Evolutionary conservation across 768 basidiomycete genomes (phyloP).

Genomic region (Cystofilobasidium macerans): DNA sequence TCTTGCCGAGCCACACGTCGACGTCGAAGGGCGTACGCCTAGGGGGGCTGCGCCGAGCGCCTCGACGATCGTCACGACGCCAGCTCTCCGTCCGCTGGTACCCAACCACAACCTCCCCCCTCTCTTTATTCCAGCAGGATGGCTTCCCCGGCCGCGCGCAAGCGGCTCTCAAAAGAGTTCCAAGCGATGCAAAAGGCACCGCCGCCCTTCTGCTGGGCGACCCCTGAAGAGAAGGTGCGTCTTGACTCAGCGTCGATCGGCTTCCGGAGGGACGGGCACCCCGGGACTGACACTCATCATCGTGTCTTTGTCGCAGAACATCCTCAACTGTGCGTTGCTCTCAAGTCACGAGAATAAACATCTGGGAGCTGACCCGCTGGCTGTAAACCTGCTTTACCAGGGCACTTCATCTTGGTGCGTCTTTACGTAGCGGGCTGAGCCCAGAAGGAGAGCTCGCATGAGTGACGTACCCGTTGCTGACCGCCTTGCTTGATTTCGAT

Average conservation of each 20-base stretch:
- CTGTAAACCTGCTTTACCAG: conserved; percentile 40
- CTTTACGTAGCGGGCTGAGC: background rate
- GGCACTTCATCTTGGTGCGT: conserved; percentile 85
- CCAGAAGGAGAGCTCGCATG: background rate
- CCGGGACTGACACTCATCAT: no score
- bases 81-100: no score
- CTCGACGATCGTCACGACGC: no score
- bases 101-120: no score
- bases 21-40: no score
- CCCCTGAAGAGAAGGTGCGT: conserved; percentile 69
- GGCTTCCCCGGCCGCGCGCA: conserved; percentile 78
- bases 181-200: conserved; percentile 83
- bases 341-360: background rate
- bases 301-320: conserved; percentile 52
- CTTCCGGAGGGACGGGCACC: no score
- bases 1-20: no score
- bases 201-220: conserved; percentile 91
- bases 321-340: conserved; percentile 69
- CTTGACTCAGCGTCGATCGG: background rate
- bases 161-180: conserved; percentile 83
- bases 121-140: conserved; percentile 38
- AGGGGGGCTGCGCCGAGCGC: no score
- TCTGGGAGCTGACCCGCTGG: no score
- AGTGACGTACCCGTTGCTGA: background rate
- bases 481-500: background rate